Evolutionary conservation across 805 yeast species (phyloP).

Genomic region (Tanozyma kutaoensis): DNA sequence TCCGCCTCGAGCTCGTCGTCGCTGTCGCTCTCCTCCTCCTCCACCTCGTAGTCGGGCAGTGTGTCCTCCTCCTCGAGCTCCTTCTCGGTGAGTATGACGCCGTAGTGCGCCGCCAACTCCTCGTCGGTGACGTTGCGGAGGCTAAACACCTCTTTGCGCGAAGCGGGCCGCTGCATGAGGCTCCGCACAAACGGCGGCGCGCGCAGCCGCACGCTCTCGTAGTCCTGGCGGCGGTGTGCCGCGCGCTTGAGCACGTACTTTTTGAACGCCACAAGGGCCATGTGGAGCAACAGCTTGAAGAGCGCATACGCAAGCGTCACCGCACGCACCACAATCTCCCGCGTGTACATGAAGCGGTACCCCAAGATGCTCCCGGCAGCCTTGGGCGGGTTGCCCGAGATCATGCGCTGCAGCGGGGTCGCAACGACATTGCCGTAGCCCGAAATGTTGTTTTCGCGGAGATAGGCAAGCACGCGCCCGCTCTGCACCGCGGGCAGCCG

Average conservation of each 20-base stretch:
- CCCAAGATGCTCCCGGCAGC: slow-evolving; percentile 7
- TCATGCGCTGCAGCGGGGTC: slow-evolving; percentile 13
- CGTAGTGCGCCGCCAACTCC: not conserved
- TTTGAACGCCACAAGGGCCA: slow-evolving; percentile 2
- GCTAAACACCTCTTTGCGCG: not conserved
- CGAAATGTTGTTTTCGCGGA: slow-evolving; percentile 1
- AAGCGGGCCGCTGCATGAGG: not conserved
- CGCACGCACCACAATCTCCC: slow-evolving; percentile 8
- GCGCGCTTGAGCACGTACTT: not conserved
- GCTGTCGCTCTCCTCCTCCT: slow-evolving; percentile 1
- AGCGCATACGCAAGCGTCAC: slow-evolving; percentile 11
- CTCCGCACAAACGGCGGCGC: slow-evolving; percentile 5
- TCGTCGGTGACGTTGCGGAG: slow-evolving; percentile 1
- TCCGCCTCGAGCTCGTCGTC: slow-evolving; percentile 3
- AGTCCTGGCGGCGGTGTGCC: no score
- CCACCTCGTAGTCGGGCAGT: slow-evolving; percentile 4
- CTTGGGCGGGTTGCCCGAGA: slow-evolving; percentile 6
- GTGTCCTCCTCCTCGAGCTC: slow-evolving; percentile 3
- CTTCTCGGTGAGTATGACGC: not conserved
- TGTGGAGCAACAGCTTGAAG: slow-evolving; percentile 3
- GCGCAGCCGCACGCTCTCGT: no score
- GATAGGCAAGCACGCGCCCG: slow-evolving; percentile 2
- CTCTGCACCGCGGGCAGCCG: slow-evolving; percentile 1
- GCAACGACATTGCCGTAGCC: slow-evolving; percentile 19
- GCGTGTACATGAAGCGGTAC: slow-evolving; percentile 9